Evolutionary conservation across 495 filamentous ascomycete genomes (phyloP), one percentile per base, ranked within the genome.

Genomic region (Coniosporium apollinis): DNA sequence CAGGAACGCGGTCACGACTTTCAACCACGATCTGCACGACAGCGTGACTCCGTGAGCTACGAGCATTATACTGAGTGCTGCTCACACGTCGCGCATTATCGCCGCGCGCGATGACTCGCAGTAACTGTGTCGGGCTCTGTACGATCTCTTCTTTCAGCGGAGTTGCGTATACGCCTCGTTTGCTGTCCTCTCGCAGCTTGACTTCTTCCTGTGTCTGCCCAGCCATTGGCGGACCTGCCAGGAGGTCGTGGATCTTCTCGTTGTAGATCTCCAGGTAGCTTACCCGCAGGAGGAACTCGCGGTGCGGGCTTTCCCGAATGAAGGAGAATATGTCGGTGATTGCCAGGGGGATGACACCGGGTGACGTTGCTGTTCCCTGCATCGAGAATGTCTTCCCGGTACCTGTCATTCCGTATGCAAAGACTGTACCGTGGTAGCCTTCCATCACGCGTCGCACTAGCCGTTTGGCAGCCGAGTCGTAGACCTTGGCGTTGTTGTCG

Each of bases 181-280:
- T 96, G 57, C 76, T 80, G 54, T 97, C 89, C 55, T 97, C 89
- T 20, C 89, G 74, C 16, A 97, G 60, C 57, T 96, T 94, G 55
- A 97, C 96, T 48, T 97, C 89, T 47, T 96, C 89, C 35, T 46
- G 42, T 62, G 65, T 42, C 66, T 68, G 32, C 60, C 60, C 54
- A 11, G 52, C 42, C 22, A 50, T 51, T 21, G 46, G 33, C 30
- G 44, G 47, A 11, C 55, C 58, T 19, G 78, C 84, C 22, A 97
- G 64, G 3, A 97, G 67, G 56, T 97, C 89, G 49, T 96, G 78
- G 22, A 97, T 96, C 59, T 72, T 89, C 54, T 97, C 89, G 50
- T 97, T 97, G 61, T 97, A 97, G 30, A 97, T 97, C 57, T 97
- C 89, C 30, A 97, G 61, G 52, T 96, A 97, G 64, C 89, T 96